These are phyloP conservation scores for Nakazawaea peltata DNA, from an alignment of 805 yeast species.

Conservation along the genomic window DNA sequence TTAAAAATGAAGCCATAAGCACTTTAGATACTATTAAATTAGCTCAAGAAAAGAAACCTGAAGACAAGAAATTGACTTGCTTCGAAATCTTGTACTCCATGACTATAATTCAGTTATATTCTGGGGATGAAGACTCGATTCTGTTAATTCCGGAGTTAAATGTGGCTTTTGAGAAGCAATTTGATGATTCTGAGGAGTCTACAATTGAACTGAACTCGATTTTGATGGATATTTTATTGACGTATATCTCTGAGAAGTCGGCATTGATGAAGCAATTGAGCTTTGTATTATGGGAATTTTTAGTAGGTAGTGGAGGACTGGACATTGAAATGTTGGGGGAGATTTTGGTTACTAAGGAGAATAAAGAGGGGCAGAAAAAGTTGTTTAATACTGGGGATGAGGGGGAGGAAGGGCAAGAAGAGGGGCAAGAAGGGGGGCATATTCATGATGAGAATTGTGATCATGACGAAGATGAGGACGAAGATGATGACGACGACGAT, in stretches of 20 bases:
- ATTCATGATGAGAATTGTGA: constrained; percentile 30
- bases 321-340: constrained; percentile 43
- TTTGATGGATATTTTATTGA: constrained; percentile 43
- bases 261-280: constrained; percentile 50
- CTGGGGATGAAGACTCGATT: constrained; percentile 73
- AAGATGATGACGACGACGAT: constrained; percentile 16
- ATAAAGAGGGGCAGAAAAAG: constrained; percentile 69
- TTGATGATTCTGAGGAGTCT: constrained; percentile 31
- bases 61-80: constrained; percentile 28
- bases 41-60: constrained; percentile 9
- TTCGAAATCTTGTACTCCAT: constrained; percentile 74
- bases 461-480: constrained; percentile 34
- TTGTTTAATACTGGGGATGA: constrained; percentile 53
- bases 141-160: constrained; percentile 67
- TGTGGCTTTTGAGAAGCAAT: constrained; percentile 40
- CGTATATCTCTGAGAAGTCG: constrained; percentile 50
- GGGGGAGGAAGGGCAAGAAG: constrained; percentile 26
- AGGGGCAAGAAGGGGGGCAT: constrained; percentile 27
- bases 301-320: constrained; percentile 34
- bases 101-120: constrained; percentile 67
- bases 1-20: constrained; percentile 41
- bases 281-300: constrained; percentile 38
- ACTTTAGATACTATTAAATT: constrained; percentile 34
- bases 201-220: constrained; percentile 24
- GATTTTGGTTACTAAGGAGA: constrained; percentile 60